Base-by-base conservation (phyloP, 495 filamentous ascomycete species). In the Penicillium pancosmium region DNA sequence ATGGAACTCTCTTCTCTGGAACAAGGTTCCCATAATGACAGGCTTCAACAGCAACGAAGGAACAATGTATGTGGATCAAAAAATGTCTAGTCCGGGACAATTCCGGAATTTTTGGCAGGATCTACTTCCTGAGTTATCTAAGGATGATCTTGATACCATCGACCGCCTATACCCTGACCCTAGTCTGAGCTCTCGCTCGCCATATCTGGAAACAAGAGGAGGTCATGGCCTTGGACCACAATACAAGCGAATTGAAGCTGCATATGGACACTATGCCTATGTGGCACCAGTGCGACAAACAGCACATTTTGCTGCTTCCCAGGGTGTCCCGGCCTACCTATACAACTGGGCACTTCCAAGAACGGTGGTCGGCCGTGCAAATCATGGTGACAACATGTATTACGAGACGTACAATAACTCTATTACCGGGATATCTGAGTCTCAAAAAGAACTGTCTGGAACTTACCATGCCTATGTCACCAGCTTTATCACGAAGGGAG, bases 41-140 rank as follows among this genome's bases (percentile, higher is more conserved):
- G 87, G 87, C 31, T 88, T 80, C 71, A 86, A 85, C 69, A 81
- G 81, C 31, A 85, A 90, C 60, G 87, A 89, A 62, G 87, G 87
- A 41, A 77, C 84, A 3, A 68, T 73, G 46, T 90, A 88, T 66
- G 78, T 88, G 21, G 81, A 84, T 5, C 33, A 69, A 46, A 56
- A 61, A 23, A 76, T 80, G 55, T 63, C 73, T 7, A 76, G 72
- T 21, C 66, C 77, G 15, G 66, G 63, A 0, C 75, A 84, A 12
- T 86, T 88, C 72, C 73, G 71, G 13, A 52, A 58, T 13, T 88
- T 88, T 63, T 86, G 86, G 78, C 61, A 68, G 0, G 73, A 60
- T 2, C 76, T 88, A 16, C 79, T 88, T 38, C 85, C 86, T 1
- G 68, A 73, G 23, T 66, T 86, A 12, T 73, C 73, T 16, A 56